Base-by-base conservation (phyloP, 2,329 filamentous ascomycete species). In the Paracoccidioides lutzii region DNA sequence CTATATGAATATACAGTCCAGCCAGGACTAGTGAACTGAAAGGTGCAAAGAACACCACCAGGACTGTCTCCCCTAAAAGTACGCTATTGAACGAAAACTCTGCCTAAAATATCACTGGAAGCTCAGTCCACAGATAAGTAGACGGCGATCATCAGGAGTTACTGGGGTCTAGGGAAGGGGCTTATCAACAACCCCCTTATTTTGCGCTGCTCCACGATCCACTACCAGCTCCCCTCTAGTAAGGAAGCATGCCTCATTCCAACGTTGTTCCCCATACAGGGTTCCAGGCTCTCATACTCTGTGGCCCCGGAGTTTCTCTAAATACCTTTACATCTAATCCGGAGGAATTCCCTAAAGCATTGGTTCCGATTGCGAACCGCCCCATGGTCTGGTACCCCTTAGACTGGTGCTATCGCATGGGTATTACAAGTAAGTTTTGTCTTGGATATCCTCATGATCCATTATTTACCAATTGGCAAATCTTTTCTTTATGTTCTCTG, bases 341-440 rank as follows among this genome's bases (percentile, higher is more conserved):
- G 0, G 71, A 73, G 57, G 74, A 77, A 51, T 74, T 68, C 56
- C 74, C 74, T n/a, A 76, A 76, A 62, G 72, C 73, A 40, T 65
- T 78, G 15, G 64, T 78, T n/a, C 72, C 74, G 15, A 68, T 77
- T 57, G 75, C 74, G 33, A 77, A 78, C 59, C 66, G 75, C 44
- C 75, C 75, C 4, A 76, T 77, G 74, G 67, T 77, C 45, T 78
- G 69, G 66, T 78, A 76, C 62, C 68, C 72, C 4, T 60, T 77
- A 37, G 75, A 76, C 55, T 77, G 71, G 69, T 75, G 73, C 52
- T 73, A 75, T 64, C 66, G 74, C n/a, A 72, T 72, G 67, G 75
- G 75, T 46, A 71, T 77, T 55, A 73, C 71, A 30, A 71, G 73
- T 75, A 63, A 59, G 70, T 65, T 15, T 52, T 44, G 42, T 51